A percentile compares a stretch with the other conserved stretches of the same genome.
Evolutionary conservation across 192 early-diverging fungal genomes (phyloP).

Genomic region (Coemansia sp.): DNA sequence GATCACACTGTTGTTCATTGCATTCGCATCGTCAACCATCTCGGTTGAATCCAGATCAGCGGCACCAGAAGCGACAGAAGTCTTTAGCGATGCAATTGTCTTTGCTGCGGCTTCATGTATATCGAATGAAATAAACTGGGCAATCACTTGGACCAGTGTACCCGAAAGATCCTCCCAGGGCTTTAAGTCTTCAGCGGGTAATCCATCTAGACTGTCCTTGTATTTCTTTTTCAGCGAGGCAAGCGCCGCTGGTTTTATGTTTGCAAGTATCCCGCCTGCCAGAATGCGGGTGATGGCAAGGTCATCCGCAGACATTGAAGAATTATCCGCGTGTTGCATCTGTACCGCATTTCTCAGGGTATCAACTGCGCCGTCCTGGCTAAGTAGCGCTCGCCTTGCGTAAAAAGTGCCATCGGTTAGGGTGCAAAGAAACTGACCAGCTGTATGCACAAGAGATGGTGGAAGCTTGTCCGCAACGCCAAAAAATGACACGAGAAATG

Average conservation of each 20-base stretch:
- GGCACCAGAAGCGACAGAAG: constrained; percentile 4
- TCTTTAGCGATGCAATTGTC: constrained; percentile 18
- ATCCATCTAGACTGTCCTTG: constrained; percentile 16
- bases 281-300: constrained; percentile 67
- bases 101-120: constrained; percentile 27
- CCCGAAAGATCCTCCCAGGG: constrained; percentile 48
- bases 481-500: constrained; percentile 73
- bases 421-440: constrained; percentile 78
- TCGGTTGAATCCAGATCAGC: neutral
- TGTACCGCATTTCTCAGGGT: constrained; percentile 57
- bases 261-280: constrained; percentile 62
- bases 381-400: constrained; percentile 59
- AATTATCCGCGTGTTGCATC: constrained; percentile 7
- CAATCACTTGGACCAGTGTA: constrained; percentile 36
- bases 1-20: neutral
- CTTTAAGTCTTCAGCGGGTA: constrained; percentile 56
- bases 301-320: constrained; percentile 44
- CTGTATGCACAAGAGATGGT: constrained; percentile 41
- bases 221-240: constrained; percentile 20
- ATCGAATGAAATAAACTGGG: constrained; percentile 35
- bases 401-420: constrained; percentile 77
- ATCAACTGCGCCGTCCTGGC: constrained; percentile 58
- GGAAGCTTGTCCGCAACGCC: constrained; percentile 44
- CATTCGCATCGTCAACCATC: constrained; percentile 10
- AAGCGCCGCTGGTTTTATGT: constrained; percentile 43